These are phyloP conservation scores for Rhodotorula glutinis DNA, from an alignment of 1,284 basidiomycete species.

Conservation along the genomic window DNA sequence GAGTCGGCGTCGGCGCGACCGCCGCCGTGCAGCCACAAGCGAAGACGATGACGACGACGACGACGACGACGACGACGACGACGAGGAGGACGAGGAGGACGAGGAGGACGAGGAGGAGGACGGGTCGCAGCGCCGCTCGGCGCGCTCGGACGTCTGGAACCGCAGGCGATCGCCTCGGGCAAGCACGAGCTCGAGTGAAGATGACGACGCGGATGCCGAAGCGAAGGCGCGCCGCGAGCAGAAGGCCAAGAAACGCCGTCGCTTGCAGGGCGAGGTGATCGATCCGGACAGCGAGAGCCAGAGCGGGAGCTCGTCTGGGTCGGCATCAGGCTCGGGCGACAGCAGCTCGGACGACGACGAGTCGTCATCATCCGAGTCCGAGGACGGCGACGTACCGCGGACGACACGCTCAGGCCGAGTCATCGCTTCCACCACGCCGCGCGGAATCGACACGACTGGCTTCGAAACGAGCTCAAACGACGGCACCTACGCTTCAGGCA, in stretches of 20 bases:
- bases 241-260: background rate
- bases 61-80: background rate
- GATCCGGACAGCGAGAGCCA: conserved; percentile 1
- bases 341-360: no score
- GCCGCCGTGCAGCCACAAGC: background rate
- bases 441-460: background rate
- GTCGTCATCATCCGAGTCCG: background rate
- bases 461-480: background rate
- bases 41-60: background rate
- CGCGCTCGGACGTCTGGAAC: conserved; percentile 3
- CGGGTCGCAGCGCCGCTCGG: no score
- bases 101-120: background rate
- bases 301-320: background rate
- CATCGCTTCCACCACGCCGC: background rate
- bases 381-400: background rate
- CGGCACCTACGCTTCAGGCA: background rate
- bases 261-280: background rate
- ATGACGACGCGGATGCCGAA: background rate
- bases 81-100: background rate
- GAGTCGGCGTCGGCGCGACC: background rate
- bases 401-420: background rate
- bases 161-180: conserved; percentile 6
- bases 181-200: background rate
- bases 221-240: background rate
- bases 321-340: background rate